Percentiles rank a stretch among this genome's conserved stretches.
These are phyloP conservation scores for Dendrobium officinale DNA, from an alignment of 106 monocot genomes.

Conservation along the genomic window DNA sequence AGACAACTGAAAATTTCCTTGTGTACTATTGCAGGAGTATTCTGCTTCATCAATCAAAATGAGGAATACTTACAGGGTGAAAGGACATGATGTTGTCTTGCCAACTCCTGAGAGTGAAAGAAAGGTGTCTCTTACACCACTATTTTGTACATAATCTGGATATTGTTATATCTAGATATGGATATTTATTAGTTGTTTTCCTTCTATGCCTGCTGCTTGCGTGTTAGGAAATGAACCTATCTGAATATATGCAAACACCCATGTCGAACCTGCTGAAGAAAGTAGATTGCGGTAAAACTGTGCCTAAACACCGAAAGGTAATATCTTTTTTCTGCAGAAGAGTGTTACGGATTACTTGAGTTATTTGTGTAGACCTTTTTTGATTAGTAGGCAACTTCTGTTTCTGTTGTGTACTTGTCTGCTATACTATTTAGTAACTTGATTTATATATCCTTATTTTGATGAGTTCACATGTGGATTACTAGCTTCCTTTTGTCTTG, in stretches of 20 bases:
- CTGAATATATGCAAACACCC: slow-evolving; percentile 66
- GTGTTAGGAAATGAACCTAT: slow-evolving; percentile 55
- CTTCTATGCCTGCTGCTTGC: background rate
- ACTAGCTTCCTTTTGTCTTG: background rate
- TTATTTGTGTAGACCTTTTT: background rate
- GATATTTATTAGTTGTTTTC: background rate
- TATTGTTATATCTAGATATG: background rate
- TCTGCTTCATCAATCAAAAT: slow-evolving; percentile 80
- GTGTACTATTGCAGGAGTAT: slow-evolving; percentile 48
- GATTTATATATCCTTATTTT: background rate
- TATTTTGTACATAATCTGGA: background rate
- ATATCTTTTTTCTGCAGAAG: background rate
- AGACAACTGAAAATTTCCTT: background rate
- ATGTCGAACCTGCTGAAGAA: slow-evolving; percentile 69
- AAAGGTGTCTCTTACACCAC: slow-evolving; percentile 33
- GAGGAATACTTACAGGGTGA: slow-evolving; percentile 48
- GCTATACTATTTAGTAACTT: background rate
- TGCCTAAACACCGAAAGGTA: slow-evolving; percentile 73
- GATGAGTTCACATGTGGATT: background rate
- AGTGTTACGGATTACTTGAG: background rate
- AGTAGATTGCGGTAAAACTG: slow-evolving; percentile 43
- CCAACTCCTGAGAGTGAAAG: slow-evolving; percentile 47
- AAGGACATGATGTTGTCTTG: slow-evolving; percentile 33
- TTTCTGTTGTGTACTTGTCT: background rate
- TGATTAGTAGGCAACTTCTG: no score